phyloP scores from a whole-genome alignment of 192 early-diverging fungal genomes.

The Cladochytrium replicatum region DNA sequence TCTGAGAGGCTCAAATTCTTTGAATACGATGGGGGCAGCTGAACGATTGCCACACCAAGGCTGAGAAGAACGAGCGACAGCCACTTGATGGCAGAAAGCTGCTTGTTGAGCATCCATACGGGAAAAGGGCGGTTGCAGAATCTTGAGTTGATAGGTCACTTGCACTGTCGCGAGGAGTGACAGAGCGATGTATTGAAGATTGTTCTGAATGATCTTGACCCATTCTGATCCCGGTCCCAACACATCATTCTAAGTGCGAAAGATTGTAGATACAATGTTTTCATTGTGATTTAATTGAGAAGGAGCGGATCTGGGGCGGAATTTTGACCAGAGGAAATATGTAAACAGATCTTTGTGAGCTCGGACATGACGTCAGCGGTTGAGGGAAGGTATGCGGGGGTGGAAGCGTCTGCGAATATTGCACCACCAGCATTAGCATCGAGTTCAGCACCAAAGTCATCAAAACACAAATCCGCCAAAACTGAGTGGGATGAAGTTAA shows the following conservation, averaged over 20 bases:
- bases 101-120: conserved; percentile 66
- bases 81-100: conserved; percentile 70
- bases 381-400: conserved; percentile 62
- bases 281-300: no score
- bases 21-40: no score
- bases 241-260: conserved; percentile 33
- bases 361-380: conserved; percentile 90
- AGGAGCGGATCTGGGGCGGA: no score
- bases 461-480: neutral
- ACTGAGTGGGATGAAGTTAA: conserved; percentile 56
- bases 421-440: conserved; percentile 72
- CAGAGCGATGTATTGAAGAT: conserved; percentile 86
- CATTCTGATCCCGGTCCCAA: conserved; percentile 49
- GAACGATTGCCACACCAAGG: conserved; percentile 78
- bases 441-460: conserved; percentile 9
- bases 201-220: conserved; percentile 90
- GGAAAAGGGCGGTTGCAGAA: conserved; percentile 88
- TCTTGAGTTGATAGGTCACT: conserved; percentile 96
- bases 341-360: conserved; percentile 74
- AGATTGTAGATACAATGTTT: no score
- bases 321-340: no score
- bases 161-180: conserved; percentile 53
- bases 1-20: no score
- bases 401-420: conserved; percentile 60
- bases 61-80: conserved; percentile 71